These are phyloP conservation scores for Bremia lactucae DNA, from an alignment of 352 stramenopile genomes.

Conservation along the genomic window DNA sequence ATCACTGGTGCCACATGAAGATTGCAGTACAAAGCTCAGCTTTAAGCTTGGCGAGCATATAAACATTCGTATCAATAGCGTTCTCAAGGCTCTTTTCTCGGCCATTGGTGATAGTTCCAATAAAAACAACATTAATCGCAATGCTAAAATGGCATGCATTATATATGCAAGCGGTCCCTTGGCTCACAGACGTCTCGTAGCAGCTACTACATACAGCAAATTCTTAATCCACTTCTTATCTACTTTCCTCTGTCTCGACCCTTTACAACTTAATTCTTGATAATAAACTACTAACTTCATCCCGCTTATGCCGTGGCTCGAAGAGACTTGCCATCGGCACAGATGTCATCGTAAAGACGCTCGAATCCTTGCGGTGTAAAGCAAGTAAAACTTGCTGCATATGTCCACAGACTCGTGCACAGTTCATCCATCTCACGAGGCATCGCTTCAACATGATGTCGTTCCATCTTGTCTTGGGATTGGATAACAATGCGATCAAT, in stretches of 20 bases:
- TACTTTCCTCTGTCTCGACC: no score
- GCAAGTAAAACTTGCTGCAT: constrained; percentile 62
- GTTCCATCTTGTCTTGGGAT: constrained; percentile 21
- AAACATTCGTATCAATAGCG: constrained; percentile 45
- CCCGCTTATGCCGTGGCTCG: constrained; percentile 7
- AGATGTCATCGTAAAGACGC: constrained; percentile 82
- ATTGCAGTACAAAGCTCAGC: constrained; percentile 64
- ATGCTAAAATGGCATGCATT: no score
- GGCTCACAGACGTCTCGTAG: no score
- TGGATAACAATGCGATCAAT: constrained; percentile 70
- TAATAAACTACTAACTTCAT: no score
- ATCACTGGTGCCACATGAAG: constrained; percentile 27
- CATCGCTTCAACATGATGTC: constrained; percentile 2
- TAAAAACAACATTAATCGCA: constrained; percentile 23
- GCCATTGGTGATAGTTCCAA: constrained; percentile 21
- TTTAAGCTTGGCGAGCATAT: constrained; percentile 64
- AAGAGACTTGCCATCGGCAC: constrained; percentile 48
- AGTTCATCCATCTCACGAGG: constrained; percentile 59
- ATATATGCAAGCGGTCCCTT: no score
- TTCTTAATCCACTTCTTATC: no score
- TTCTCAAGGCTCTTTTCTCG: constrained; percentile 56
- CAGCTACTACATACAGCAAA: no score
- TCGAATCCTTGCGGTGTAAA: constrained; percentile 71
- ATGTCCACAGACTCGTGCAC: constrained; percentile 69
- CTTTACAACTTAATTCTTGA: no score